These are phyloP conservation scores for Luffa aegyptiaca DNA, from an alignment of 306 rosid species.

Conservation along the genomic window DNA sequence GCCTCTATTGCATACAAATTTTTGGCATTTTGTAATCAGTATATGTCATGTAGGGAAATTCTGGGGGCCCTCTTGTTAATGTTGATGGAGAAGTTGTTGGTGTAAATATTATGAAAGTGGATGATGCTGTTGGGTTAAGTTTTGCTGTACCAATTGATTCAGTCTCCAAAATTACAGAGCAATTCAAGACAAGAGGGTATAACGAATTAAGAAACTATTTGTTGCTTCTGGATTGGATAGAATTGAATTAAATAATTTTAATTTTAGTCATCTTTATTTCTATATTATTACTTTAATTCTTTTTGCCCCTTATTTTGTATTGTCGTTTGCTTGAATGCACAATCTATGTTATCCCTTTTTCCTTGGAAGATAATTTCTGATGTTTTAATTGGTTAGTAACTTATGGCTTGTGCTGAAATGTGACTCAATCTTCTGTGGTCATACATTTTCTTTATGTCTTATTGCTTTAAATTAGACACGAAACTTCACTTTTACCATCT, in stretches of 20 bases:
- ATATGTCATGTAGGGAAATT: slow-evolving; percentile 57
- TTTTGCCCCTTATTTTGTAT: not conserved
- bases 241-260: too few species aligned
- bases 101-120: slow-evolving; percentile 63
- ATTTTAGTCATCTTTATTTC: not conserved
- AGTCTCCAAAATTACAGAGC: slow-evolving; percentile 53
- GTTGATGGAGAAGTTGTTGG: slow-evolving; percentile 90
- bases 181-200: slow-evolving; percentile 77
- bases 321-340: not conserved
- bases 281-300: not conserved
- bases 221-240: too few species aligned
- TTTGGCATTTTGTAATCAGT: not conserved
- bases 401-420: not conserved
- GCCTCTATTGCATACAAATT: not conserved
- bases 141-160: slow-evolving; percentile 83
- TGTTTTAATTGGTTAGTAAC: not conserved
- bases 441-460: not conserved
- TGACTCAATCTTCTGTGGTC: not conserved
- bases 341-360: not conserved
- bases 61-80: slow-evolving; percentile 91
- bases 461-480: not conserved
- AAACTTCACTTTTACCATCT: not conserved
- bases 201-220: not conserved
- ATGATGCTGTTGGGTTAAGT: slow-evolving; percentile 75
- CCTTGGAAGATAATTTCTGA: not conserved